Evolutionary conservation across 1,284 basidiomycete species (phyloP).

Genomic region (Leccinum variabile): DNA sequence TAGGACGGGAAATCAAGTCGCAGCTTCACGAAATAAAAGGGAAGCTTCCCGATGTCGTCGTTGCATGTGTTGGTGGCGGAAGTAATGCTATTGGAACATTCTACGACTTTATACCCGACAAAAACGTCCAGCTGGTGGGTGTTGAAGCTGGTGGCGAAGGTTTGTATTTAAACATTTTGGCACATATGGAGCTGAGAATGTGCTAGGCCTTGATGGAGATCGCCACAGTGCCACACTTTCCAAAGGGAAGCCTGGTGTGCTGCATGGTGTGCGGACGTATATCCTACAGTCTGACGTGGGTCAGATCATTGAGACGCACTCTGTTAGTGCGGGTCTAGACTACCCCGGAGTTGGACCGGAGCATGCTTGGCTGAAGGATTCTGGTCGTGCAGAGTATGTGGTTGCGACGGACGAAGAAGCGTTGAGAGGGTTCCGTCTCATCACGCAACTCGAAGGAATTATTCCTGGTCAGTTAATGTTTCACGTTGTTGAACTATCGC

Average conservation of each 20-base stretch:
- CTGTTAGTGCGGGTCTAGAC: constrained; percentile 92
- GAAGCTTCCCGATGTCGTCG: constrained; percentile 90
- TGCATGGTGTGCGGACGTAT: constrained; percentile 96
- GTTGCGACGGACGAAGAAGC: constrained; percentile 94
- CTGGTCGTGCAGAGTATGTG: constrained; percentile 90
- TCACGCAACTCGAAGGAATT: constrained; percentile 94
- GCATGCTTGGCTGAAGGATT: constrained; percentile 95
- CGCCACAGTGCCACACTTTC: constrained; percentile 91
- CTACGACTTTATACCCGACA: constrained; percentile 90
- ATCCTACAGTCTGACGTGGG: constrained; percentile 87
- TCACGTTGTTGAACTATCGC: constrained; percentile 5
- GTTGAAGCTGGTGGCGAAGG: constrained; percentile 98
- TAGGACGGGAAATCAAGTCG: constrained; percentile 91
- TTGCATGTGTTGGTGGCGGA: constrained; percentile 97
- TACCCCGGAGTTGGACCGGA: constrained; percentile 96
- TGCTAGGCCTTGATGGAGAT: constrained; percentile 70
- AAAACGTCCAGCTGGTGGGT: constrained; percentile 80
- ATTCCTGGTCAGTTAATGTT: constrained; percentile 75
- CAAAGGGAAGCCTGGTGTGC: constrained; percentile 88
- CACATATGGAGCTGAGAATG: constrained; percentile 7
- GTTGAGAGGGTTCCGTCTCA: constrained; percentile 87
- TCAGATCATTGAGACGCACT: constrained; percentile 97
- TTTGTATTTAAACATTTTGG: constrained; percentile 28
- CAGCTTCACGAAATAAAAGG: constrained; percentile 77
- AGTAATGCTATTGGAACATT: constrained; percentile 98